Percentiles rank a stretch among this genome's conserved stretches.
Evolutionary conservation across 2,329 filamentous ascomycete genomes (phyloP).

Genomic region (Sporothrix protearum): DNA sequence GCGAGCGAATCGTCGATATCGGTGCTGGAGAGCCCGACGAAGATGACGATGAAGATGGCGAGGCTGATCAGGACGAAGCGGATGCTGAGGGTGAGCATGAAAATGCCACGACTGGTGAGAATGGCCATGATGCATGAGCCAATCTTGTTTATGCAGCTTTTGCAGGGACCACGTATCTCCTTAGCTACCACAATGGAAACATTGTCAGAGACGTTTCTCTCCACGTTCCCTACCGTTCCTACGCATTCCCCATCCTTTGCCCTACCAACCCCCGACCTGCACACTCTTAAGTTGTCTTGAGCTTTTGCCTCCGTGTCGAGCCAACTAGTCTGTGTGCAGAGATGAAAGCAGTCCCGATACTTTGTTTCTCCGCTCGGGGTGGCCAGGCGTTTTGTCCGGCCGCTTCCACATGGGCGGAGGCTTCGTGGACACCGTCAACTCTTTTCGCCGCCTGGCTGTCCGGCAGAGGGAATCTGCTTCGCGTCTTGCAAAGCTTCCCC

Average conservation of each 20-base stretch:
- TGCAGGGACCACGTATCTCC: not conserved
- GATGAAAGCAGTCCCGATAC: conserved; percentile 48
- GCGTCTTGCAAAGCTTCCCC: conserved; percentile 23
- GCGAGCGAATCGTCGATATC: conserved; percentile 81
- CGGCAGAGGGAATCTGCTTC: not conserved
- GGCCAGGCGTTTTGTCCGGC: conserved; percentile 49
- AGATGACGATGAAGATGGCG: conserved; percentile 67
- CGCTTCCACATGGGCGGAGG: conserved; percentile 31
- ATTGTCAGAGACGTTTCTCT: not conserved
- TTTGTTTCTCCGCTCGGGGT: conserved; percentile 37
- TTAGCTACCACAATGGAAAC: not conserved
- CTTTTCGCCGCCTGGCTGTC: conserved; percentile 11
- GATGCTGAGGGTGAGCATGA: not conserved
- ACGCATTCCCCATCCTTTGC: not conserved
- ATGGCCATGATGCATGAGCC: not conserved
- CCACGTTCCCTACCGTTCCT: not conserved
- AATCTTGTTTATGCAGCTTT: not conserved
- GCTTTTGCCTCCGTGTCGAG: conserved; percentile 71
- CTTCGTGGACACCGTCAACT: conserved; percentile 37
- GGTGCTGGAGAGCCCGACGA: conserved; percentile 59
- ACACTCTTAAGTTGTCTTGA: conserved; percentile 99
- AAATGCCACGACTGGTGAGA: not conserved
- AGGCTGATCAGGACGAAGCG: conserved; percentile 55
- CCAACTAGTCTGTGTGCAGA: conserved; percentile 97
- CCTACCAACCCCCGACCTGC: conserved; percentile 45